These are phyloP conservation scores for Volvox carteri DNA, from an alignment of 163 green algal genomes.

Conservation along the genomic window DNA sequence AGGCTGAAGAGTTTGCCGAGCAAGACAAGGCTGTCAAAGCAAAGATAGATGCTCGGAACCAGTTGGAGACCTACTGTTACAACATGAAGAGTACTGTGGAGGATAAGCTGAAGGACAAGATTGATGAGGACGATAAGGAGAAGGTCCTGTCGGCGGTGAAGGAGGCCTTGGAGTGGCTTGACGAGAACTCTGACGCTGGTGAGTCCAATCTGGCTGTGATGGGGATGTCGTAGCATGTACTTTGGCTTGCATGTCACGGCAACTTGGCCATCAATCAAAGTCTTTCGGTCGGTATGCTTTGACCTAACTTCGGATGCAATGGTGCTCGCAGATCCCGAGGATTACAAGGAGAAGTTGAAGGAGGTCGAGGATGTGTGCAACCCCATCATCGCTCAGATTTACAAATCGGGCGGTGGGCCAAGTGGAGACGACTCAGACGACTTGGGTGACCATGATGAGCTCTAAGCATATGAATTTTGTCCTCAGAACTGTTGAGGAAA, in stretches of 20 bases:
- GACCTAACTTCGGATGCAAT: too few species aligned
- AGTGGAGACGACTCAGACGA: conserved; percentile 79
- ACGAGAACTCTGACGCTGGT: conserved; percentile 88
- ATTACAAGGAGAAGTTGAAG: conserved; percentile 98
- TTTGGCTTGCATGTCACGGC: too few species aligned
- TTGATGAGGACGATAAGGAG: conserved; percentile 91
- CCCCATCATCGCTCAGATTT: conserved; percentile 91
- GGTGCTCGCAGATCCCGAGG: conserved; percentile 87
- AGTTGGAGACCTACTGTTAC: conserved; percentile 98
- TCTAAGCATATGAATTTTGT: conserved; percentile 80
- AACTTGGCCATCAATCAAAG: too few species aligned
- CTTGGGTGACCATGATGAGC: conserved; percentile 89
- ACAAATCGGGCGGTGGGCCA: conserved; percentile 63
- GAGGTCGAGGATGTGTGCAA: conserved; percentile 95
- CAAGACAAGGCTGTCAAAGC: conserved; percentile 87
- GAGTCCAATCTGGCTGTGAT: neutral
- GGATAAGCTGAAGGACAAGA: conserved; percentile 95
- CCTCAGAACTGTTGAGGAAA: too few species aligned
- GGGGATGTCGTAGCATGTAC: neutral
- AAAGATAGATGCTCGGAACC: conserved; percentile 89
- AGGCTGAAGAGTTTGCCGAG: conserved; percentile 99
- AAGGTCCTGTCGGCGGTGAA: conserved; percentile 85
- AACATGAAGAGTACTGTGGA: conserved; percentile 94
- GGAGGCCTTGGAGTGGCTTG: conserved; percentile 96
- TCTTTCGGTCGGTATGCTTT: too few species aligned